Percentiles rank a stretch among this genome's conserved stretches.
Evolutionary conservation across 176 grass and related monocot species (phyloP).

Genomic region (Saccharum officinarum): DNA sequence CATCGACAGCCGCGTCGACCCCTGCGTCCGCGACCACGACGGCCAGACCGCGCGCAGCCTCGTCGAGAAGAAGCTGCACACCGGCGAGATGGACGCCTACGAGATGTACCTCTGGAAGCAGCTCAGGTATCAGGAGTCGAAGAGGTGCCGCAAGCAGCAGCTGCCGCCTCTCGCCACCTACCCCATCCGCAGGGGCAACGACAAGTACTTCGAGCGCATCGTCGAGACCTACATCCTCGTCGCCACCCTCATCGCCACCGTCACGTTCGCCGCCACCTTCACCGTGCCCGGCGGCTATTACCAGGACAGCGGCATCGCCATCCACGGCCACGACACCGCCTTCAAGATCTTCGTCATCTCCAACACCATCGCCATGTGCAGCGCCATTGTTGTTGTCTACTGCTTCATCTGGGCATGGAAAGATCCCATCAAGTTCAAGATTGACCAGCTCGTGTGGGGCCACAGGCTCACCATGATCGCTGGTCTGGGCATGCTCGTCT

Average conservation of each 20-base stretch:
- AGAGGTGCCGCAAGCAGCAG: conserved; percentile 22
- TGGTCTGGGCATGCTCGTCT: conserved; percentile 19
- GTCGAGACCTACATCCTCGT: conserved; percentile 40
- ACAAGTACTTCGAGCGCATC: conserved; percentile 33
- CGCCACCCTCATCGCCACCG: conserved; percentile 38
- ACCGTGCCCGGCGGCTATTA: conserved; percentile 42
- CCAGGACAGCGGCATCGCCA: conserved; percentile 8
- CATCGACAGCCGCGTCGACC: conserved; percentile 2
- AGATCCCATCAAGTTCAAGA: conserved; percentile 15
- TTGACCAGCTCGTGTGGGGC: conserved; percentile 12
- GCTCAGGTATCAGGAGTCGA: conserved; percentile 26
- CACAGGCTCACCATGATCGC: conserved; percentile 26
- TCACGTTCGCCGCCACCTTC: conserved; percentile 44
- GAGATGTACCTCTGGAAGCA: conserved; percentile 42
- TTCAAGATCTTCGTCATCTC: conserved; percentile 49
- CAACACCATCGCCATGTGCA: conserved; percentile 50
- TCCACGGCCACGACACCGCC: conserved; percentile 8
- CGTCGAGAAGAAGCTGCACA: background rate
- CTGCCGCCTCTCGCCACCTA: background rate
- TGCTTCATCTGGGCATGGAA: conserved; percentile 34
- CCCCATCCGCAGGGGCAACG: too few species aligned
- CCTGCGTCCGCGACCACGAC: background rate
- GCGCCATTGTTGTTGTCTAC: conserved; percentile 29
- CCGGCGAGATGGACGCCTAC: background rate
- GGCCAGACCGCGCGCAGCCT: conserved; percentile 25